These are phyloP conservation scores for Arthrobotrys sphaeroides DNA, from an alignment of 2,329 filamentous ascomycete species.

Conservation along the genomic window DNA sequence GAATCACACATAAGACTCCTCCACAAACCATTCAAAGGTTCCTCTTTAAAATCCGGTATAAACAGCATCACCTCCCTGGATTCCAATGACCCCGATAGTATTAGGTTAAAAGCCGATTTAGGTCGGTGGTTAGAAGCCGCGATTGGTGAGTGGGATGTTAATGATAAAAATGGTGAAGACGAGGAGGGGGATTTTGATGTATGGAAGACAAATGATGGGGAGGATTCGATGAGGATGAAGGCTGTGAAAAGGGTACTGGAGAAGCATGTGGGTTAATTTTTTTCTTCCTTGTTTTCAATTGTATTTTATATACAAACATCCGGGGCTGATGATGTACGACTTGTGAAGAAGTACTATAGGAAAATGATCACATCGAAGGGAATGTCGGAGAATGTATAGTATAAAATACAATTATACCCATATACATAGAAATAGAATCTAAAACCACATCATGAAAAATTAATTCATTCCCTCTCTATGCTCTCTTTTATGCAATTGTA, in stretches of 20 bases:
- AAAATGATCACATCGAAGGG: no score
- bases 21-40: conserved; percentile 4
- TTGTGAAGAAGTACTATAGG: no score
- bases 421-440: no score
- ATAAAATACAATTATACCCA: no score
- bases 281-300: no score
- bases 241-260: background rate
- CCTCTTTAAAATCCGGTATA: background rate
- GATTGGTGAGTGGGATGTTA: conserved; percentile 29
- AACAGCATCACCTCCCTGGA: conserved; percentile 11
- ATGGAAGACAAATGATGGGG: background rate
- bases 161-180: no score
- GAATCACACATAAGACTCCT: conserved; percentile 40
- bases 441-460: no score
- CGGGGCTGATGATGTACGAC: no score
- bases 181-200: background rate
- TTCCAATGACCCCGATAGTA: background rate
- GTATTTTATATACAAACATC: no score
- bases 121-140: conserved; percentile 21
- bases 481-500: background rate
- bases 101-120: background rate
- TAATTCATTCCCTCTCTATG: background rate
- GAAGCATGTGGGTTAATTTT: background rate
- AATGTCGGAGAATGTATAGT: no score
- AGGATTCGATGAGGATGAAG: conserved; percentile 12